phyloP scores from a whole-genome alignment of 2,329 filamentous ascomycete species.

The Trichoderma breve region DNA sequence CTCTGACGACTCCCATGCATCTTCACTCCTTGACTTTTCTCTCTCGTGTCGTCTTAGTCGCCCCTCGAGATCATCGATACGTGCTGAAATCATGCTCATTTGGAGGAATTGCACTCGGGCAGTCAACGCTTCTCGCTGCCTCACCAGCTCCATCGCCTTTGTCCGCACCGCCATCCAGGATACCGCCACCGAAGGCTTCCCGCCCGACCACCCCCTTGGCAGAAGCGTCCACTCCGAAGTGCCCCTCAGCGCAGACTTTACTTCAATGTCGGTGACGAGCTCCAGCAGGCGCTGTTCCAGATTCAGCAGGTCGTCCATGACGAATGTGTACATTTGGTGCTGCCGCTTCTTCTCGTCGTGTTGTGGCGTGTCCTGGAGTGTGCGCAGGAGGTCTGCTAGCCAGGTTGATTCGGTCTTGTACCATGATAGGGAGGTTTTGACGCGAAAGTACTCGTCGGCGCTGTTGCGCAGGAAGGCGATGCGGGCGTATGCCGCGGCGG shows the following conservation, averaged over 20 bases:
- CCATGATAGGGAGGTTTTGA: slow-evolving; percentile 47
- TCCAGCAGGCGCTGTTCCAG: slow-evolving; percentile 46
- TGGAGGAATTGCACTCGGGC: slow-evolving; percentile 48
- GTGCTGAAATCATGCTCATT: slow-evolving; percentile 34
- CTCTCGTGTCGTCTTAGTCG: slow-evolving; percentile 32
- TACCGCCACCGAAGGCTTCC: slow-evolving; percentile 40
- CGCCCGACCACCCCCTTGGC: slow-evolving; percentile 39
- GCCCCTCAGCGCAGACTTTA: slow-evolving; percentile 24
- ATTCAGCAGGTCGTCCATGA: slow-evolving; percentile 43
- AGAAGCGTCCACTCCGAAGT: slow-evolving; percentile 36
- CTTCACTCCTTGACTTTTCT: slow-evolving; percentile 29
- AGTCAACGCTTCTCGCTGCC: slow-evolving; percentile 46
- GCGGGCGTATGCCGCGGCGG: slow-evolving; percentile 43
- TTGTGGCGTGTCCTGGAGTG: slow-evolving; percentile 24
- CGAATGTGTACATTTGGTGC: slow-evolving; percentile 47
- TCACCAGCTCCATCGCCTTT: slow-evolving; percentile 45
- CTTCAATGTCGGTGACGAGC: slow-evolving; percentile 44
- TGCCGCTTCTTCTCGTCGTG: slow-evolving; percentile 29
- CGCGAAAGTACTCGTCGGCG: slow-evolving; percentile 46
- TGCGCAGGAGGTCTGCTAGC: slow-evolving; percentile 42
- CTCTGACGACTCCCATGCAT: neutral
- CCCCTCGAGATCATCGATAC: slow-evolving; percentile 30
- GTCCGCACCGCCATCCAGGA: slow-evolving; percentile 45
- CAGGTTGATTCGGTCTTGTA: slow-evolving; percentile 50
- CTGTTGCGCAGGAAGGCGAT: slow-evolving; percentile 46